phyloP scores from a whole-genome alignment of 306 rosid genomes.

The Albizia julibrissin region DNA sequence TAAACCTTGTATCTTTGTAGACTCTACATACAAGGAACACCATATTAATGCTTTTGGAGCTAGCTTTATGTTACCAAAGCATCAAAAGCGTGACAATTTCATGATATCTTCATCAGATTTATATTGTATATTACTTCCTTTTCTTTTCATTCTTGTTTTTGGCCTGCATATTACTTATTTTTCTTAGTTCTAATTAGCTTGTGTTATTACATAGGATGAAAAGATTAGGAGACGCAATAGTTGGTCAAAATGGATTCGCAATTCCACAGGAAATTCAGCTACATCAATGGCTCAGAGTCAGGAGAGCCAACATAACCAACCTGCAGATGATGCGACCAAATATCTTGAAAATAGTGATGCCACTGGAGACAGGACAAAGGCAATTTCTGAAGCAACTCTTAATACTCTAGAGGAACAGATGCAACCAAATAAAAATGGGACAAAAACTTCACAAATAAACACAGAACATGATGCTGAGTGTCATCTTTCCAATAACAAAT shows the following conservation, averaged over 20 bases:
- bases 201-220: slow-evolving; percentile 56
- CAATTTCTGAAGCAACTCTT: slow-evolving; percentile 39
- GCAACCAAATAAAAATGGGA: slow-evolving; percentile 39
- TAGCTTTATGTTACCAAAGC: neutral
- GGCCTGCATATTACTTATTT: slow-evolving; percentile 8
- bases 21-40: neutral
- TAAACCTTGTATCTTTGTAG: neutral
- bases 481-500: slow-evolving; percentile 36
- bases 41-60: neutral
- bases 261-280: slow-evolving; percentile 48
- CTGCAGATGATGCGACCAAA: slow-evolving; percentile 35
- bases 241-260: slow-evolving; percentile 82
- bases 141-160: neutral
- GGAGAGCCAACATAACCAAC: slow-evolving; percentile 42
- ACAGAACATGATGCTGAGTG: slow-evolving; percentile 31
- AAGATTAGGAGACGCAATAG: slow-evolving; percentile 67
- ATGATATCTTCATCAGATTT: neutral
- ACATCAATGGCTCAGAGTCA: slow-evolving; percentile 41
- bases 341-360: slow-evolving; percentile 39
- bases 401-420: slow-evolving; percentile 29
- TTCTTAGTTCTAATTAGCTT: slow-evolving; percentile 23
- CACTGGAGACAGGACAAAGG: slow-evolving; percentile 39
- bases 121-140: neutral
- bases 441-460: slow-evolving; percentile 28
- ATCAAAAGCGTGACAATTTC: slow-evolving; percentile 20